phyloP scores from a whole-genome alignment of 202 grass and related monocot genomes.

The Setaria viridis region DNA sequence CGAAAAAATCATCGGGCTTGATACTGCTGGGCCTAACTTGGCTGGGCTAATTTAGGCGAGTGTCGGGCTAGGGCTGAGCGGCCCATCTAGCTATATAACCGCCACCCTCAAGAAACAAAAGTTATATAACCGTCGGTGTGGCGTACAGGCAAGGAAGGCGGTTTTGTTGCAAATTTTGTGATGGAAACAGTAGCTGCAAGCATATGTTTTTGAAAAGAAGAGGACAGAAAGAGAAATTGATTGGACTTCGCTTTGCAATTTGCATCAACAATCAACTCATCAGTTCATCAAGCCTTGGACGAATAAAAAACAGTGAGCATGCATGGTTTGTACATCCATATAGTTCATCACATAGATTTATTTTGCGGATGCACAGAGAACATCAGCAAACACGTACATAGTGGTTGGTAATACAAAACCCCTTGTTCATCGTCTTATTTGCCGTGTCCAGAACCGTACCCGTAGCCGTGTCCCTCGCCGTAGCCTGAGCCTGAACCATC shows the following conservation, averaged over 20 bases:
- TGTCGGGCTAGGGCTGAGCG: too few species aligned
- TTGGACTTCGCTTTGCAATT: background rate
- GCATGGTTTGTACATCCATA: background rate
- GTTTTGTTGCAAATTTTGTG: background rate
- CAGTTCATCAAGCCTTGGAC: background rate
- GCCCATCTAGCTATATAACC: too few species aligned
- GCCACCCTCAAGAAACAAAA: too few species aligned
- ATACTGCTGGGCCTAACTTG: too few species aligned
- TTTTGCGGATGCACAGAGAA: slow-evolving; percentile 23
- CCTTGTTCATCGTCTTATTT: slow-evolving; percentile 31
- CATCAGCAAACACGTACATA: background rate
- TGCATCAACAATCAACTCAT: background rate
- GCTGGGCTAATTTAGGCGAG: too few species aligned
- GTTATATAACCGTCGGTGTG: too few species aligned
- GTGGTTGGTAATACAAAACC: background rate
- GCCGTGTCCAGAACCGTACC: slow-evolving; percentile 49
- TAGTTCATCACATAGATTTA: background rate
- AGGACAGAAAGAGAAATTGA: background rate
- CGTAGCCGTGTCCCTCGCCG: slow-evolving; percentile 55
- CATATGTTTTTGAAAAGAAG: background rate
- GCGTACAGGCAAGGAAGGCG: background rate
- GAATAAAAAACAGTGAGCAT: background rate
- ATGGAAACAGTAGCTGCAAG: background rate
- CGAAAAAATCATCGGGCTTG: too few species aligned
- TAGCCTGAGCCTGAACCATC: slow-evolving; percentile 47